Percentiles rank a stretch among this genome's conserved stretches.
These are phyloP conservation scores for Quercus cerris DNA, from an alignment of 306 rosid species.

Conservation along the genomic window DNA sequence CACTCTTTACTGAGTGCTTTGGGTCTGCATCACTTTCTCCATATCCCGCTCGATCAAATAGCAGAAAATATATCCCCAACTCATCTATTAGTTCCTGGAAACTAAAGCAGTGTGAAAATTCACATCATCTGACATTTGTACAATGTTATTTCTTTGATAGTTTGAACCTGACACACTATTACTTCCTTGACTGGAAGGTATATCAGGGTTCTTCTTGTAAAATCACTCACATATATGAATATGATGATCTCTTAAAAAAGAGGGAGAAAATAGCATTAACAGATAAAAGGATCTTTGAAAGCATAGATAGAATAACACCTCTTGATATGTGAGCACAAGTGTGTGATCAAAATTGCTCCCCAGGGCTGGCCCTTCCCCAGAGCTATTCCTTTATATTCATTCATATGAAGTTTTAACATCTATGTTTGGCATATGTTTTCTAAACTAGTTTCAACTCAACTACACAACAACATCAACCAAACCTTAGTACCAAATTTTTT, in stretches of 20 bases:
- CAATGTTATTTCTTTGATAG: not conserved
- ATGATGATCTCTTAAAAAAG: not conserved
- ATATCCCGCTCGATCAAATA: slow-evolving; percentile 84
- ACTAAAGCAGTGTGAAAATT: slow-evolving; percentile 32
- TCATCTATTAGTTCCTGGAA: slow-evolving; percentile 78
- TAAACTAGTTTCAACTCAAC: not conserved
- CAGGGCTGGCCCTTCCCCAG: not conserved
- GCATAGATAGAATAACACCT: not conserved
- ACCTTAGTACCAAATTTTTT: not conserved
- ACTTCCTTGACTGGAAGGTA: not conserved
- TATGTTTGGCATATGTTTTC: not conserved
- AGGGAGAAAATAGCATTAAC: not conserved
- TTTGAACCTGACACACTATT: slow-evolving; percentile 4
- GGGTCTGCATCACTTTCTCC: slow-evolving; percentile 95
- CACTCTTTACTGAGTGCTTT: slow-evolving; percentile 63
- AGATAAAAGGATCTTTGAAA: not conserved
- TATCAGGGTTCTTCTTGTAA: slow-evolving; percentile 9
- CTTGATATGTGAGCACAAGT: not conserved
- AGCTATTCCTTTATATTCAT: not conserved
- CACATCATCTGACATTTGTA: slow-evolving; percentile 16
- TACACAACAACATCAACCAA: no score
- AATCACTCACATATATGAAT: not conserved
- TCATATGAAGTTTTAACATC: not conserved
- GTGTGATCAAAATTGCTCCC: slow-evolving; percentile 1
- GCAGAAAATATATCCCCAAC: slow-evolving; percentile 69